A percentile compares a stretch with the other conserved stretches of the same genome.
These are phyloP conservation scores for Porosira glacialis DNA, from an alignment of 352 stramenopile species.

Conservation along the genomic window DNA sequence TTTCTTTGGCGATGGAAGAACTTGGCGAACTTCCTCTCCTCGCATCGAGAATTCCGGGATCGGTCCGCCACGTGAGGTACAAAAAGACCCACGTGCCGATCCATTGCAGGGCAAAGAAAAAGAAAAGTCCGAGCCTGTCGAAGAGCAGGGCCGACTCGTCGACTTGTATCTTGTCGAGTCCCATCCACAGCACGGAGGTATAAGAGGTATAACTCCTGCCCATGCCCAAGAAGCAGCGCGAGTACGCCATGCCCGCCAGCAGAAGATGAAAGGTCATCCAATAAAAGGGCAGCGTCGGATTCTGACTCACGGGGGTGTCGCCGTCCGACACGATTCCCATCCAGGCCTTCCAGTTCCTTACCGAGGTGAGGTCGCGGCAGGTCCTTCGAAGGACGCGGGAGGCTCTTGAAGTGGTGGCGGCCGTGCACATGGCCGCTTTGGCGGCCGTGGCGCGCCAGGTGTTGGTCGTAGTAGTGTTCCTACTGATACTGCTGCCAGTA, in stretches of 20 bases:
- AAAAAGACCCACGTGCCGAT: constrained; percentile 52
- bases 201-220: constrained; percentile 21
- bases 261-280: constrained; percentile 65
- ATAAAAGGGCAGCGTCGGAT: constrained; percentile 74
- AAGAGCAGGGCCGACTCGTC: no score
- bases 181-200: no score
- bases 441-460: no score
- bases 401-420: constrained; percentile 27
- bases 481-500: no score
- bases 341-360: constrained; percentile 65
- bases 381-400: constrained; percentile 26
- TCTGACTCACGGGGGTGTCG: constrained; percentile 53
- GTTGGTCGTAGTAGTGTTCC: no score
- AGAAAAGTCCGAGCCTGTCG: constrained; percentile 59
- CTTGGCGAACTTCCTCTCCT: constrained; percentile 34
- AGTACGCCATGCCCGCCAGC: constrained; percentile 56
- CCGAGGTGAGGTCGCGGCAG: constrained; percentile 45
- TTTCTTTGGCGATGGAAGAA: constrained; percentile 47
- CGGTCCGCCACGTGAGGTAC: constrained; percentile 59
- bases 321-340: constrained; percentile 61
- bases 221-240: constrained; percentile 60
- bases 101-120: constrained; percentile 59
- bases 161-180: no score
- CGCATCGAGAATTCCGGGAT: constrained; percentile 73
- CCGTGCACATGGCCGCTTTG: no score